phyloP scores from a whole-genome alignment of 768 basidiomycete species.

The Ephemerocybe angulata region DNA sequence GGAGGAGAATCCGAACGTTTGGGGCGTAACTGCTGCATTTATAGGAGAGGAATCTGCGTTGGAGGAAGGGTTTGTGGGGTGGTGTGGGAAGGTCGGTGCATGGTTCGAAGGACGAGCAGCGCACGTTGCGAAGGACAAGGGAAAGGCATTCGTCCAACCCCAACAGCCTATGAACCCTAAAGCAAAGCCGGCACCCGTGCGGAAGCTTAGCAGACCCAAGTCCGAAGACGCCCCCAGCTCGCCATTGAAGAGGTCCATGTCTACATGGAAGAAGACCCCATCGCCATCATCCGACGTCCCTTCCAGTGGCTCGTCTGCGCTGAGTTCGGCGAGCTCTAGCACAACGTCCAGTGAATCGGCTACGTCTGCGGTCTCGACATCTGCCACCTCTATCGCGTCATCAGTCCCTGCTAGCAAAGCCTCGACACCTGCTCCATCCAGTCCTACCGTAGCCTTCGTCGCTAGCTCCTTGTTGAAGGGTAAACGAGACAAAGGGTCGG shows the following conservation, averaged over 20 bases:
- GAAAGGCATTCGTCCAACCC: conserved; percentile 3
- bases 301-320: background rate
- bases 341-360: background rate
- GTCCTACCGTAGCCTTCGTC: background rate
- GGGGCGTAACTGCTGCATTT: conserved; percentile 62
- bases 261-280: background rate
- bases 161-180: background rate
- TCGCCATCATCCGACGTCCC: background rate
- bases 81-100: conserved; percentile 54
- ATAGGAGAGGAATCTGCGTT: conserved; percentile 49
- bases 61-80: conserved; percentile 53
- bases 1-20: conserved; percentile 57
- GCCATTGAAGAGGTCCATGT: background rate
- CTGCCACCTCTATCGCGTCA: background rate
- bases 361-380: background rate
- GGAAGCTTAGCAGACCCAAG: background rate
- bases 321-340: conserved; percentile 3
- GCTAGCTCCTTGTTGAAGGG: background rate
- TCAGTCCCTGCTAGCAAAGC: conserved; percentile 1
- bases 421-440: background rate
- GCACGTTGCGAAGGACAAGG: conserved; percentile 3
- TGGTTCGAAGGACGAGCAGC: conserved; percentile 31
- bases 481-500: background rate
- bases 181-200: conserved; percentile 5
- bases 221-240: background rate